These are phyloP conservation scores for Globisporangium middletonii DNA, from an alignment of 352 stramenopile species.

Conservation along the genomic window DNA sequence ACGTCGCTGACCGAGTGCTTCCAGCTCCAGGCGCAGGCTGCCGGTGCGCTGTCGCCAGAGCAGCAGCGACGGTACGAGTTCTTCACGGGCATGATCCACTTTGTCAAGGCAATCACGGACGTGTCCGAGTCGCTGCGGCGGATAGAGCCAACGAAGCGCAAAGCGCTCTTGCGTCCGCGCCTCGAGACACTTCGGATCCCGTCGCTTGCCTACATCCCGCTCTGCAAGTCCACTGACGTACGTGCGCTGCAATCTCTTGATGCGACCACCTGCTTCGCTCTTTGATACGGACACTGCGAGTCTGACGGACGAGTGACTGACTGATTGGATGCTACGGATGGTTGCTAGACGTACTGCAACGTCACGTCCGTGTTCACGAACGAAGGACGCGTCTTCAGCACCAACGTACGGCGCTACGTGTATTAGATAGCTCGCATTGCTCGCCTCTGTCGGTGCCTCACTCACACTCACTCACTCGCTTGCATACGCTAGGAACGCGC, in stretches of 20 bases:
- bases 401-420: conserved; percentile 31
- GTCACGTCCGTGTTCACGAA: conserved; percentile 47
- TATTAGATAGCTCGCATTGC: not conserved
- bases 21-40: conserved; percentile 8
- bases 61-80: conserved; percentile 68
- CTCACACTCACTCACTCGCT: not conserved
- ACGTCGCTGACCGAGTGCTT: conserved; percentile 12
- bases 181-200: conserved; percentile 54
- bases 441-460: not conserved
- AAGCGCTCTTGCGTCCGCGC: conserved; percentile 37
- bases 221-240: conserved; percentile 81
- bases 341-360: conserved; percentile 45
- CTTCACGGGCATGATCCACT: conserved; percentile 75
- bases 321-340: not conserved
- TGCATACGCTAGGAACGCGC: conserved; percentile 49
- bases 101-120: conserved; percentile 80
- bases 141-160: conserved; percentile 60
- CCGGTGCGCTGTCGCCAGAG: conserved; percentile 6
- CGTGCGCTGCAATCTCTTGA: not conserved
- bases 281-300: not conserved
- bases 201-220: conserved; percentile 58
- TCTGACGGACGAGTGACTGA: not conserved
- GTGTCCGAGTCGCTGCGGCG: conserved; percentile 65
- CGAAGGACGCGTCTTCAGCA: conserved; percentile 78
- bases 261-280: not conserved